Conservation (phyloP, 2,329 filamentous ascomycete species). For the Alternaria sp. region DNA sequence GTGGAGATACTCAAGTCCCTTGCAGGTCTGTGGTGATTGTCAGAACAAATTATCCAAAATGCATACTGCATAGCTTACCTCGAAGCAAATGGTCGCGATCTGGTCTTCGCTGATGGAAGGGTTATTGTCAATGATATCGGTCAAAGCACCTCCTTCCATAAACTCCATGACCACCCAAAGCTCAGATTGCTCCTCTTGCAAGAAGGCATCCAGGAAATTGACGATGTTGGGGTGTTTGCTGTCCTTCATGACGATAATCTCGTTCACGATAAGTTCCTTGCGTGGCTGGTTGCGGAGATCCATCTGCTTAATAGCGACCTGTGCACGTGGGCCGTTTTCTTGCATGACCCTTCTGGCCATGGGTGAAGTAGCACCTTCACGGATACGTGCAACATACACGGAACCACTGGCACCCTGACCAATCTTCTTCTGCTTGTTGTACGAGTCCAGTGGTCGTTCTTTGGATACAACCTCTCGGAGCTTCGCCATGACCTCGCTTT, state of each 20-base stretch:
- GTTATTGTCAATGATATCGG: slow-evolving; percentile 99
- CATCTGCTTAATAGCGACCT: slow-evolving; percentile 99
- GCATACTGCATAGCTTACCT: slow-evolving; percentile 67
- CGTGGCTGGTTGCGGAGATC: slow-evolving; percentile 95
- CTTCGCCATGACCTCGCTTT: slow-evolving; percentile 96
- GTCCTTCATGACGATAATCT: slow-evolving; percentile 99
- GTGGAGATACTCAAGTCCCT: slow-evolving; percentile 92
- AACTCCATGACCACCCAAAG: slow-evolving; percentile 99
- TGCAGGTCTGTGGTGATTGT: slow-evolving; percentile 76
- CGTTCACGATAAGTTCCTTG: slow-evolving; percentile 98
- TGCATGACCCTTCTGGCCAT: slow-evolving; percentile 81
- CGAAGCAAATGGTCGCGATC: slow-evolving; percentile 94
- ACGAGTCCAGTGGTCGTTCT: slow-evolving; percentile 91
- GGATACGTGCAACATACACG: slow-evolving; percentile 96
- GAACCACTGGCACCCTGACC: slow-evolving; percentile 97
- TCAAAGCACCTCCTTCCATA: slow-evolving; percentile 97
- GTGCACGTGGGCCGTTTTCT: slow-evolving; percentile 79
- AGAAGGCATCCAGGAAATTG: slow-evolving; percentile 96
- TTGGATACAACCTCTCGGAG: slow-evolving; percentile 94
- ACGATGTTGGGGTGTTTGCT: slow-evolving; percentile 98
- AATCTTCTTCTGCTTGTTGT: slow-evolving; percentile 99
- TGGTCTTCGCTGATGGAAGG: slow-evolving; percentile 92
- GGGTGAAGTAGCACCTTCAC: slow-evolving; percentile 82
- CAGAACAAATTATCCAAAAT: slow-evolving; percentile 28
- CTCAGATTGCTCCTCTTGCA: slow-evolving; percentile 92